Conservation (phyloP, 192 early-diverging fungal genomes). For the Spizellomyces punctatus region DNA sequence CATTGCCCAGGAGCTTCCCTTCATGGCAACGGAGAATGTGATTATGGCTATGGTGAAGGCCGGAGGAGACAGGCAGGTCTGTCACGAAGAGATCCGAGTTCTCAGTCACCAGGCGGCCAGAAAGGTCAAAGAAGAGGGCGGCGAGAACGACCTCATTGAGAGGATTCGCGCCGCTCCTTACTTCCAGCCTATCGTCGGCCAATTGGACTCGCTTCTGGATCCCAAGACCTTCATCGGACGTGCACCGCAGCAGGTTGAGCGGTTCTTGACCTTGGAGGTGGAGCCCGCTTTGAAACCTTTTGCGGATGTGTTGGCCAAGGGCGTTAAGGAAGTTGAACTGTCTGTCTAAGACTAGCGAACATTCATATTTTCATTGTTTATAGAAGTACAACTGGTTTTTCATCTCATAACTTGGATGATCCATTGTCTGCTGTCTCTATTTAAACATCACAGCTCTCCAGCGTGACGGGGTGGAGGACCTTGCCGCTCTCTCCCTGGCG, state of each 20-base stretch:
- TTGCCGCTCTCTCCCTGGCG: too few species aligned
- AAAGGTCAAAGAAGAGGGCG: slow-evolving; percentile 89
- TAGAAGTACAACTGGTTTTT: too few species aligned
- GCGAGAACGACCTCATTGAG: slow-evolving; percentile 94
- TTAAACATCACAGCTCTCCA: too few species aligned
- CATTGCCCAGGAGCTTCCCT: slow-evolving; percentile 93
- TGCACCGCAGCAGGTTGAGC: slow-evolving; percentile 90
- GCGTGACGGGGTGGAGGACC: too few species aligned
- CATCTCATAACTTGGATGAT: too few species aligned
- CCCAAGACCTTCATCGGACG: slow-evolving; percentile 92
- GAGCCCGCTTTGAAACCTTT: slow-evolving; percentile 80
- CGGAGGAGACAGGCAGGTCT: slow-evolving; percentile 92
- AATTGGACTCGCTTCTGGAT: slow-evolving; percentile 71
- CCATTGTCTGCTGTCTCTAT: too few species aligned
- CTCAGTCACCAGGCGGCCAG: slow-evolving; percentile 89
- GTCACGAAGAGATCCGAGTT: slow-evolving; percentile 97
- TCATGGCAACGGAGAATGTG: slow-evolving; percentile 99
- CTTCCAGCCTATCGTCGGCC: slow-evolving; percentile 83
- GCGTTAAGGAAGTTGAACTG: slow-evolving; percentile 66
- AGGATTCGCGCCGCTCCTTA: slow-evolving; percentile 79
- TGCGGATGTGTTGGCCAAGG: slow-evolving; percentile 59
- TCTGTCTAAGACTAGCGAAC: slow-evolving; percentile 57
- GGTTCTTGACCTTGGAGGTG: slow-evolving; percentile 82
- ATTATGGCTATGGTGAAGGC: slow-evolving; percentile 99
- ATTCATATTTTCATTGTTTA: too few species aligned